A percentile compares a stretch with the other conserved stretches of the same genome.
phyloP scores from a whole-genome alignment of 2,329 filamentous ascomycete genomes.

The Bimuria novae-zelandiae region DNA sequence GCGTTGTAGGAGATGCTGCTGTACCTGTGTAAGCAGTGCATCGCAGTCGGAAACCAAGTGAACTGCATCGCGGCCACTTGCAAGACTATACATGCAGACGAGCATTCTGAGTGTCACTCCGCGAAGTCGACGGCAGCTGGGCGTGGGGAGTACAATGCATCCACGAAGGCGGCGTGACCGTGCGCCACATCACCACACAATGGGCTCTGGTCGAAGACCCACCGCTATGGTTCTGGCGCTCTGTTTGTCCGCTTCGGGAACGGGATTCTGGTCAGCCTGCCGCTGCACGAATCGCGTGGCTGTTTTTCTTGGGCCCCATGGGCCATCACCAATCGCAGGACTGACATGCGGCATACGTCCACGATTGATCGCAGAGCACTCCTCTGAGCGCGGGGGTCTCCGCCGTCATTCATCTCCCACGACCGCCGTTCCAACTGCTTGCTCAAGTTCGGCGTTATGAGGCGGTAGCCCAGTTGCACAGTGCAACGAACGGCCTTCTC shows the following conservation, averaged over 20 bases:
- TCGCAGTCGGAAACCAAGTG: no score
- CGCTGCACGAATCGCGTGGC: conserved; percentile 43
- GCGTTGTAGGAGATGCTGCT: background rate
- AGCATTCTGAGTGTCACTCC: conserved; percentile 16
- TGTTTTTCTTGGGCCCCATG: conserved; percentile 21
- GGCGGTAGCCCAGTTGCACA: background rate
- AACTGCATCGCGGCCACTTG: no score
- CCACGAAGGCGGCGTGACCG: conserved; percentile 40
- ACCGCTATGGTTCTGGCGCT: conserved; percentile 38
- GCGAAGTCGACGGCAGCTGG: conserved; percentile 28
- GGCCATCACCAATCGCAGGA: conserved; percentile 24
- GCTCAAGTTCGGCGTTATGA: background rate
- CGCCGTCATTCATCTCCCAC: background rate
- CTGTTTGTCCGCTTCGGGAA: conserved; percentile 23
- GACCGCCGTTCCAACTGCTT: conserved; percentile 5
- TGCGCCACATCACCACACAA: conserved; percentile 42
- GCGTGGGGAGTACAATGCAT: conserved; percentile 33
- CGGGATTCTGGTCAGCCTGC: conserved; percentile 30
- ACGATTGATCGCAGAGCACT: conserved; percentile 21
- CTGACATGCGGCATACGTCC: conserved; percentile 30
- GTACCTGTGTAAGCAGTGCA: background rate
- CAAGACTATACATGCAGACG: background rate
- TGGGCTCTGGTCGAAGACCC: conserved; percentile 34
- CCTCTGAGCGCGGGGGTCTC: conserved; percentile 7
- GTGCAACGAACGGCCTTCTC: conserved; percentile 15